A percentile compares a stretch with the other conserved stretches of the same genome.
Conservation (phyloP, 2,329 filamentous ascomycete species). For the Ophiocordyceps unilateralis region DNA sequence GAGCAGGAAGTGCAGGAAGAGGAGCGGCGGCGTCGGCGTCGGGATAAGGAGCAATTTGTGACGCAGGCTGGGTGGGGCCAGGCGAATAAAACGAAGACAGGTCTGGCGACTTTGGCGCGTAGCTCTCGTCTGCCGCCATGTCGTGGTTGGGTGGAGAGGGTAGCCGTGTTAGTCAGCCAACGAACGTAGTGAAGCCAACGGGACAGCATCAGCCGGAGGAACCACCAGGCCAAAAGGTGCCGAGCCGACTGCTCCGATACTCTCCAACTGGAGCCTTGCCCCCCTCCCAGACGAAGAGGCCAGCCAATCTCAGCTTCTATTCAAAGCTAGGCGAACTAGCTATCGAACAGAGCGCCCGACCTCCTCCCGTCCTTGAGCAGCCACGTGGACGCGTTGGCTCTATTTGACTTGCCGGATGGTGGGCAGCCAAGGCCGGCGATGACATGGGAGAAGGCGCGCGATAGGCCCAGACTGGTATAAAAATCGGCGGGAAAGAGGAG, state of each 20-base stretch:
- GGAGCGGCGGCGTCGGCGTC: too few species aligned
- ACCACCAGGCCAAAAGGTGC: too few species aligned
- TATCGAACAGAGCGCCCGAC: constrained; percentile 1
- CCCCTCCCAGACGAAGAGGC: too few species aligned
- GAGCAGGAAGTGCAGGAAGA: not conserved
- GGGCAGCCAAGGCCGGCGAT: too few species aligned
- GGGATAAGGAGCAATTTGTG: constrained; percentile 4
- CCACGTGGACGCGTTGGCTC: not conserved
- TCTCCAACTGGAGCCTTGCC: too few species aligned
- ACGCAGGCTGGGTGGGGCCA: constrained; percentile 10
- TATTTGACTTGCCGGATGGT: not conserved
- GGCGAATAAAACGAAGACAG: constrained; percentile 36
- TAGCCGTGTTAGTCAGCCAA: not conserved
- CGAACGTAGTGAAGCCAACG: not conserved
- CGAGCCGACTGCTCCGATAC: too few species aligned
- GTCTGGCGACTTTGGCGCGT: constrained; percentile 42
- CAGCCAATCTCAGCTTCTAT: constrained; percentile 1
- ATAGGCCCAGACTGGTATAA: not conserved
- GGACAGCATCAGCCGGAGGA: not conserved
- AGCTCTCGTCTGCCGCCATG: constrained; percentile 10
- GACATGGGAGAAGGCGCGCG: not conserved
- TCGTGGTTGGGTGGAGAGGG: not conserved
- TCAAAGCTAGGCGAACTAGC: constrained; percentile 4
- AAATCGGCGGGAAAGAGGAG: not conserved
- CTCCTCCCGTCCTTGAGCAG: not conserved